phyloP scores from a whole-genome alignment of 2,329 filamentous ascomycete species.

The Colletotrichum navitas region DNA sequence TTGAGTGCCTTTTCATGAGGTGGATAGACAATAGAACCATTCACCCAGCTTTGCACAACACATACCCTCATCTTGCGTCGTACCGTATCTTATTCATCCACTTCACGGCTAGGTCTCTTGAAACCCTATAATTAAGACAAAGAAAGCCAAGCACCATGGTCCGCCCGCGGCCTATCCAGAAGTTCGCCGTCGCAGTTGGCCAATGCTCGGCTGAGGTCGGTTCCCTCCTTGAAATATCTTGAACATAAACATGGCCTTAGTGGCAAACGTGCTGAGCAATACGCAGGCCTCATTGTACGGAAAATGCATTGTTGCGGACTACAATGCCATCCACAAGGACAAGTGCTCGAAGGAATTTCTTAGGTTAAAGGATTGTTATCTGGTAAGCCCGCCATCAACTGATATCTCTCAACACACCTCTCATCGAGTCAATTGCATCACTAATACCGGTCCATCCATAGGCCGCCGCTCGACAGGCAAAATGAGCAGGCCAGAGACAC shows the following conservation, averaged over 20 bases:
- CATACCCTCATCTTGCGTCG: neutral
- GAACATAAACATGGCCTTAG: neutral
- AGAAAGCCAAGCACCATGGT: slow-evolving; percentile 43
- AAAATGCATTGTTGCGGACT: slow-evolving; percentile 91
- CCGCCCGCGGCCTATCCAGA: slow-evolving; percentile 63
- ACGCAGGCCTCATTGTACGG: slow-evolving; percentile 84
- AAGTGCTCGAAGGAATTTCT: slow-evolving; percentile 91
- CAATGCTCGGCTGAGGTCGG: slow-evolving; percentile 68
- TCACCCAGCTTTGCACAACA: neutral
- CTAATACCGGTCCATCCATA: slow-evolving; percentile 13
- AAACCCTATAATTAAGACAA: neutral
- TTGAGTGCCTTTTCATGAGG: neutral
- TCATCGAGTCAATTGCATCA: slow-evolving; percentile 5
- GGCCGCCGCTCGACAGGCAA: slow-evolving; percentile 36
- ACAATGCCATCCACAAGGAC: slow-evolving; percentile 90
- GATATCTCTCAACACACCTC: neutral
- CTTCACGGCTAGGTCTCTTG: neutral
- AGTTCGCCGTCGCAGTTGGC: slow-evolving; percentile 65
- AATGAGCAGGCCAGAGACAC: slow-evolving; percentile 7
- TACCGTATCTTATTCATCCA: neutral
- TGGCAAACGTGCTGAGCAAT: neutral
- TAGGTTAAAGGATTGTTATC: slow-evolving; percentile 86
- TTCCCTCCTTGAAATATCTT: slow-evolving; percentile 9
- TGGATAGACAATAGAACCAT: neutral
- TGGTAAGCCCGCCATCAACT: slow-evolving; percentile 67